Base-by-base conservation (phyloP, 345 rosid species). In the Aquilaria sinensis region DNA sequence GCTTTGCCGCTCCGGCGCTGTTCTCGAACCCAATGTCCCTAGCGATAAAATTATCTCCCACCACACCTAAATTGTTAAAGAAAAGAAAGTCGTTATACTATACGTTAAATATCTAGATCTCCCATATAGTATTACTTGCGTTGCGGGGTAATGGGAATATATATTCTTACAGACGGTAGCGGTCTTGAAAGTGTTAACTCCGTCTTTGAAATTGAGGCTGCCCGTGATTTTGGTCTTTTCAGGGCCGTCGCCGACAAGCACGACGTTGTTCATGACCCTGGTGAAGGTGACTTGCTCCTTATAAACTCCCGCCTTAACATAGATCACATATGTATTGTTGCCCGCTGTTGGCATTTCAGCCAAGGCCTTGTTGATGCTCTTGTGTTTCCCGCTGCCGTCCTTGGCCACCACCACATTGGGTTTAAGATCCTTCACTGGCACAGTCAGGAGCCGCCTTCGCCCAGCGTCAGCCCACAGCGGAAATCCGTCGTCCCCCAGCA, bases 371-470 rank as follows among this genome's bases (percentile, higher is more conserved):
- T 47, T 16, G 61, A 93, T 78, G n/a, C 81, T 83, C 58, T 67
- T 83, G 60, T 63, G 87, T 47, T 90, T 81, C 2, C 94, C 96
- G 54, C 80, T 86, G 47, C 90, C 92, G 41, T 90, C 97, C 70
- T 75, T 60, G 53, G 96, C 96, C 32, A 90, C 94, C 1, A 76
- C 67, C 0, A 74, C 75, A 47, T 90, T 72, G 14, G 94, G 68
- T 57, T 75, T 80, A 11, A 84, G 48, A 0, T 58, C 59, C 0
- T 66, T 60, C 1, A 71, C 60, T 32, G 67, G 61, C 3, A 52
- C 74, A 0, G 14, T 60, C n/a, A 87, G 78, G 41, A 84, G 80
- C 13, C 48, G 54, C n/a, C 86, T 64, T 32, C 65, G 74, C 14
- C 63, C 68, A 1, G 64, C 59, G n/a, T 59, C 10, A n/a, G 82